Base-by-base conservation (phyloP, 306 rosid genomes). In the Lagenaria siceraria region DNA sequence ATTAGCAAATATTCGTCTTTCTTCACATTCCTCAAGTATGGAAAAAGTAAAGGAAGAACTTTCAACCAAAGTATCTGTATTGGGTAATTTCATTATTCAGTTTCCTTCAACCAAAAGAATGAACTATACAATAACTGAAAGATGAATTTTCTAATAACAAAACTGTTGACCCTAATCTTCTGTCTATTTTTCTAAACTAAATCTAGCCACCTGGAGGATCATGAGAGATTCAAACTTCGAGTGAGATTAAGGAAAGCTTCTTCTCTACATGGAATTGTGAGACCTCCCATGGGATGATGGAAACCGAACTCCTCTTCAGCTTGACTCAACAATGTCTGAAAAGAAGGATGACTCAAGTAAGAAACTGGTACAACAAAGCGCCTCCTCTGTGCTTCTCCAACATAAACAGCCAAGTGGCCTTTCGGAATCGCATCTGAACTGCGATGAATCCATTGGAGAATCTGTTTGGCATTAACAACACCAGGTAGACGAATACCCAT, bases 221-320 rank as follows among this genome's bases (percentile, higher is more conserved):
- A 64, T 8, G 71, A 64, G 48, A 48, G 48, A 4, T 17, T 35
- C n/a, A 64, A 35, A 33, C 71, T 64, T 33, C 13, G 48, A 35
- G 71, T 64, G 48, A 64, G 46, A 35, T 64, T 33, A 64, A 31
- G 21, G 48, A 64, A 64, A 17, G 71, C 46, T 64, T 64, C 71
- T 64, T 64, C 71, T 17, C 71, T 33, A 7, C 71, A 60, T 33
- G 66, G 66, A 33, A 60, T 60, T 14, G 38, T 60, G 40, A 60
- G 66, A 60, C 66, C 66, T 18, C 66, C 66, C 66, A 60, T 60
- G n/a, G 66, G 66, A 60, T 60, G 66, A 27, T 60, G 66, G 66
- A 59, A 59, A 59, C 65, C 36, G 6, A 59, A 59, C 19, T 59
- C 65, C 17, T 59, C 65, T 25, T 59, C 66, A 18, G 46, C 48